Percentiles rank a stretch among this genome's conserved stretches.
These are phyloP conservation scores for Aspergillus phoenicis DNA, from an alignment of 2,329 filamentous ascomycete genomes.

Conservation along the genomic window DNA sequence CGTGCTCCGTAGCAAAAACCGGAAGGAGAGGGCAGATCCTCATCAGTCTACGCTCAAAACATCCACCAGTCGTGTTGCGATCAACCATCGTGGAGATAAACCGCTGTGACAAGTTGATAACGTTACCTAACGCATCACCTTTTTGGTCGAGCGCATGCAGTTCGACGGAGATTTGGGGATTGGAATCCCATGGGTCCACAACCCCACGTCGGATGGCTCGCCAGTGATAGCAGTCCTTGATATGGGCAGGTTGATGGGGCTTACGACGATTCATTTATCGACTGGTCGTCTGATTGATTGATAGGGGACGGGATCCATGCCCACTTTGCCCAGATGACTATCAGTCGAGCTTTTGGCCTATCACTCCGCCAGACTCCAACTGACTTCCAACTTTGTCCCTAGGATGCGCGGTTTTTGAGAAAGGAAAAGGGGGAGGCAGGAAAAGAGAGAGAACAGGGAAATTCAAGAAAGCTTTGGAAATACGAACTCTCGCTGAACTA, in stretches of 20 bases:
- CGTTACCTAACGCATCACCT: not conserved
- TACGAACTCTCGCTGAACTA: not conserved
- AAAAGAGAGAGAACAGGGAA: not conserved
- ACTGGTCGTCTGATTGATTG: slow-evolving; percentile 6
- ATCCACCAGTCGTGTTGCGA: not conserved
- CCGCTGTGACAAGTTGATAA: slow-evolving; percentile 9
- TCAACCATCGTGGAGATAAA: slow-evolving; percentile 2
- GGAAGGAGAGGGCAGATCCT: slow-evolving; percentile 11
- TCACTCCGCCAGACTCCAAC: not conserved
- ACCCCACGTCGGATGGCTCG: not conserved
- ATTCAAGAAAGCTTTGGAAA: not conserved
- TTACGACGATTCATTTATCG: slow-evolving; percentile 9
- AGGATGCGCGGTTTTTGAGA: not conserved
- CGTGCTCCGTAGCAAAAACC: slow-evolving; percentile 9
- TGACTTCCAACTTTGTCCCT: not conserved
- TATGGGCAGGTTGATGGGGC: slow-evolving; percentile 4
- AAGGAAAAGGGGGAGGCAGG: not conserved
- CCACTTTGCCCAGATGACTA: not conserved
- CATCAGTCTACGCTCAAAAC: not conserved
- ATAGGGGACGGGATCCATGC: slow-evolving; percentile 5
- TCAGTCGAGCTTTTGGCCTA: slow-evolving; percentile 3
- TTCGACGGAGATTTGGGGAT: slow-evolving; percentile 1
- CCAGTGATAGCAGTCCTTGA: not conserved
- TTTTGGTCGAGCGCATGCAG: not conserved
- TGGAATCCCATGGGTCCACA: not conserved